These are phyloP conservation scores for Hanseniaspora singularis DNA, from an alignment of 805 yeast species.

Conservation along the genomic window DNA sequence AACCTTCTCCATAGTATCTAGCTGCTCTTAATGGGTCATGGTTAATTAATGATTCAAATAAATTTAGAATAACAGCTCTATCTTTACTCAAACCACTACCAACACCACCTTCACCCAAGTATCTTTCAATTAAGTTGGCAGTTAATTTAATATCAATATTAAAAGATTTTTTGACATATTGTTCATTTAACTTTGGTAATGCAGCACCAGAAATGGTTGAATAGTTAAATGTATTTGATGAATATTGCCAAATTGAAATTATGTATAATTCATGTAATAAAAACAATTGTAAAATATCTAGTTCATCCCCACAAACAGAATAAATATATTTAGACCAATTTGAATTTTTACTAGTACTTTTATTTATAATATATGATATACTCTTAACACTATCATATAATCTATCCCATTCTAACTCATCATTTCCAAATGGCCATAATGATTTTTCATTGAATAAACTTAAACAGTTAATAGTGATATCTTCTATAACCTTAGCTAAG, in stretches of 20 bases:
- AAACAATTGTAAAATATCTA: constrained; percentile 46
- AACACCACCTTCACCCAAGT: constrained; percentile 25
- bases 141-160: constrained; percentile 61
- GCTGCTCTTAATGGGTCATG: constrained; percentile 7
- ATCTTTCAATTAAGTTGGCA: constrained; percentile 52
- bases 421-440: constrained; percentile 76
- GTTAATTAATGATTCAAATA: constrained; percentile 3
- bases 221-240: constrained; percentile 20
- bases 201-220: constrained; percentile 21
- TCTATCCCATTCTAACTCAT: constrained; percentile 37
- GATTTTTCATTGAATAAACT: constrained; percentile 63
- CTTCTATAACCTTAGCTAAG: constrained; percentile 5
- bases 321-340: constrained; percentile 2
- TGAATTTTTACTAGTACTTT: not conserved
- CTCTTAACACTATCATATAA: not conserved
- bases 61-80: not conserved
- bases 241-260: constrained; percentile 64
- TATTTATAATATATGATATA: not conserved
- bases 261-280: constrained; percentile 64
- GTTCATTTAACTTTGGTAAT: constrained; percentile 29
- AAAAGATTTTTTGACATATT: constrained; percentile 47
- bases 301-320: constrained; percentile 35
- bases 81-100: constrained; percentile 5
- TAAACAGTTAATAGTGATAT: constrained; percentile 54
- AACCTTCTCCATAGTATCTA: constrained; percentile 1